Base-by-base conservation (phyloP, 2,329 filamentous ascomycete genomes). In the Parafenestella ontariensis region DNA sequence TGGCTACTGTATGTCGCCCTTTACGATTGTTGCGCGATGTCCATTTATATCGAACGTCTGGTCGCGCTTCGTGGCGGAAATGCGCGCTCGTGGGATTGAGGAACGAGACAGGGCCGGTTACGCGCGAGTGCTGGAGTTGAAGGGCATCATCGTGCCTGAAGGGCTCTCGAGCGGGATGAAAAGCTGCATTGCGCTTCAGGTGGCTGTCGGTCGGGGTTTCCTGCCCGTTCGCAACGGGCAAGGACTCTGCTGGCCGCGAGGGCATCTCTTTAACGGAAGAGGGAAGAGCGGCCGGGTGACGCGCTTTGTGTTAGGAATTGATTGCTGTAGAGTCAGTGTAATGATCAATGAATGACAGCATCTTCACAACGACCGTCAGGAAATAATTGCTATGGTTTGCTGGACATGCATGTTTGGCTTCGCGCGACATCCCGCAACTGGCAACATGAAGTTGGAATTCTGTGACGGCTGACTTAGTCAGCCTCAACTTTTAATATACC, bases 51-150 rank as follows among this genome's bases (percentile, higher is more conserved):
- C 61, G 52, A 57, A 74, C 76, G 43, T 70, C 69, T 5, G 79
- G 78, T 48, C 66, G 53, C 37, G 56, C 46, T 9, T 53, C 54
- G 28, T 54, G 46, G 17, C 37, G 51, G 23, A 52, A 64, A 8
- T 54, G 58, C 4, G 59, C 61, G 40, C 47, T 68, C 1, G 82
- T 85, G 4, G 82, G 82, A 56, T 84, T 83, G 37, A 84, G 69
- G 58, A 81, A 83, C 1, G 68, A 52, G 20, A 83, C 57, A 9
- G 82, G 79, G 0, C 82, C 82, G 23, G 58, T 56, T 37, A 72
- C 52, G 37, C 54, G 62, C 29, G 64, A 42, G 13, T 61, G 34
- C 26, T 69, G 54, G 45, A 74, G 59, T 1, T 61, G 52, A 11
- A 76, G 58, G 7, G 50, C 31, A 7, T 54, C 20, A 17, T 62